Base-by-base conservation (phyloP, 306 rosid species). In the Inga laurina region DNA sequence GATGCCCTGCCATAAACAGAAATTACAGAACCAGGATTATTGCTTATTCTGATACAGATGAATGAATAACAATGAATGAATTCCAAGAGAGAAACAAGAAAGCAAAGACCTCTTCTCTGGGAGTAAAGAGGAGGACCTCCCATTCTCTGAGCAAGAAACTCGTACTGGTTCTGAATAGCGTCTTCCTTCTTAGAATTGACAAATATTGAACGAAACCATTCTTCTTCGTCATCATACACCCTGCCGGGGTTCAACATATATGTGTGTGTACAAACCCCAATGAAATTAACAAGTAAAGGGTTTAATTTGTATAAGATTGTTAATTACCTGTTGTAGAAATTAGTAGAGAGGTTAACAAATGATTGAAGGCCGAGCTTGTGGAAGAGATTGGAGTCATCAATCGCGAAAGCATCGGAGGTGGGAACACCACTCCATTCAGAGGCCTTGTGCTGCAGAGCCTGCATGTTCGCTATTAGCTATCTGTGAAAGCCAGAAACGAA, bases 101-200 rank as follows among this genome's bases (percentile, higher is more conserved):
- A 16, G 71, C 65, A 6, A 45, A 35, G 16, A 89, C 98, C 98
- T 91, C 90, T 93, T 86, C 94, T 91, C 21, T 88, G 93, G 46
- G 98, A 92, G 79, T 87, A 96, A 12, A 93, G 89, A 85, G 92
- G 70, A 24, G 98, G 98, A 11, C 97, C 97, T 62, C 98, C 97
- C 94, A 91, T 87, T 82, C 94, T 88, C 81, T 91, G 97, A 21
- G 88, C 94, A 13, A 96, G 80, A 51, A 96, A 96, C 88, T 96
- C 94, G 75, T 92, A 93, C 49, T 96, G 97, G 41, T 96, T 96
- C 72, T 91, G 93, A 54, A 96, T 92, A 41, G 99, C 94, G 11
- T 90, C 88, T 49, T 92, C 90, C 84, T 89, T 96, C 64, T 91
- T 91, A 2, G 94, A 91, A 21, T 77, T 88, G 4, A 81, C 94